These are phyloP conservation scores for Globisporangium viniferum DNA, from an alignment of 352 stramenopile species.

Conservation along the genomic window DNA sequence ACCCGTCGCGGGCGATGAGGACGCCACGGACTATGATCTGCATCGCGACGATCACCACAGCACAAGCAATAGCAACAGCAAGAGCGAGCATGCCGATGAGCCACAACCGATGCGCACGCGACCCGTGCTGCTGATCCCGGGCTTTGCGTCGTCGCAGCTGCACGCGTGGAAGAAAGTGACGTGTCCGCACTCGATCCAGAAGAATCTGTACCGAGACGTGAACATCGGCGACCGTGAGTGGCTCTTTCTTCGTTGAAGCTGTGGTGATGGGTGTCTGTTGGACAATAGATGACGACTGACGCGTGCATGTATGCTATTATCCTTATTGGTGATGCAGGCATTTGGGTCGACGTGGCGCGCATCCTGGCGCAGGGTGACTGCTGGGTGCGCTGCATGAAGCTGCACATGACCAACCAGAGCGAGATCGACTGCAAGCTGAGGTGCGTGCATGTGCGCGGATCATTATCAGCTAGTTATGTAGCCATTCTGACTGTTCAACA, in stretches of 20 bases:
- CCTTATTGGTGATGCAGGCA: conserved; percentile 20
- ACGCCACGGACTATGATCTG: conserved; percentile 3
- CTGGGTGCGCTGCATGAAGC: conserved; percentile 76
- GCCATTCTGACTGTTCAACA: background rate
- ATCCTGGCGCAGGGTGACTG: conserved; percentile 72
- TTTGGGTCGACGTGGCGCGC: conserved; percentile 74
- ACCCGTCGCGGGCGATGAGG: conserved; percentile 11
- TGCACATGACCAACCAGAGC: conserved; percentile 62
- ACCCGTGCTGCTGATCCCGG: conserved; percentile 69
- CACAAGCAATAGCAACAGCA: background rate
- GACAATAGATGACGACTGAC: background rate
- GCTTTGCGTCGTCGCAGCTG: conserved; percentile 79
- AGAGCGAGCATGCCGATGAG: background rate
- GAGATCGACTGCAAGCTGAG: conserved; percentile 76
- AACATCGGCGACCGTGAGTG: conserved; percentile 71
- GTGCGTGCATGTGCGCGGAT: conserved; percentile 16
- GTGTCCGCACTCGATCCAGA: conserved; percentile 62
- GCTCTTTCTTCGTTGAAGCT: background rate
- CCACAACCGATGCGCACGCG: conserved; percentile 24
- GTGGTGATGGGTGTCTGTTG: background rate
- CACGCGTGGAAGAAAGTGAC: conserved; percentile 59
- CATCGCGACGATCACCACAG: background rate
- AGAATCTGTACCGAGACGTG: conserved; percentile 76
- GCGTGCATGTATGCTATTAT: background rate
- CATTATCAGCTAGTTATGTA: background rate